Base-by-base conservation (phyloP, 352 stramenopile species). In the Phytopythium cucurbitacearum region DNA sequence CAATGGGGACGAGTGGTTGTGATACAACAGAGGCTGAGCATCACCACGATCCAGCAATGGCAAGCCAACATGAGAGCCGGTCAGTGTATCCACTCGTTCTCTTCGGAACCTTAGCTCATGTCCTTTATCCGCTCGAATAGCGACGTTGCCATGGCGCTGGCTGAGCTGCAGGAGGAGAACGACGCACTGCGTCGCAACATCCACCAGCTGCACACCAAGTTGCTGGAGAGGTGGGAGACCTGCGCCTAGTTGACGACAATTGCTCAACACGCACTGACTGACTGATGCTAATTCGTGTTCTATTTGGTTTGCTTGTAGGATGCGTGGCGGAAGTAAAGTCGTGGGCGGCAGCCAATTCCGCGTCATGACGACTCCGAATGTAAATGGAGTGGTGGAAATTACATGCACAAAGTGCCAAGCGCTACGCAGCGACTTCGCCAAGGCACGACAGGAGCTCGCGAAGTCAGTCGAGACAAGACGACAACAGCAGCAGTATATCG, bases 341-440 rank as follows among this genome's bases (percentile, higher is more conserved):
- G 59, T 77, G 12, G 68, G 58, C 15, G 68, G 68, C 5, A 65
- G 68, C 0, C 68, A 77, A 54, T 77, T 74, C 21, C 68, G 68
- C 10, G 65, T 64, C 48, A 54, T 51, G 39, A 60, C 47, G 0
- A 47, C 54, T 16, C 48, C 51, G 1, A 9, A 13, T 41, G 6
- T 35, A 33, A 47, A 33, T 1, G 45, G 47, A 41, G 52, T 37
- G 13, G 39, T 38, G 4, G 45, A 39, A 8, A 33, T 16, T 0
- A 38, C 10, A 0, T 77, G 65, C 34, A 61, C 53, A 2, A 70
- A 59, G 28, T 74, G 62, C 40, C 48, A 52, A n/a, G 56, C 44
- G 39, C 47, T 60, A 4, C 62, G 62, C 0, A 36, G 50, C 15
- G 60, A 48, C 37, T 45, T 63, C n/a, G 39, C 59, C 7, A 62